A percentile compares a stretch with the other conserved stretches of the same genome.
phyloP scores from a whole-genome alignment of 495 filamentous ascomycete species.

The Chaetomium tenue region DNA sequence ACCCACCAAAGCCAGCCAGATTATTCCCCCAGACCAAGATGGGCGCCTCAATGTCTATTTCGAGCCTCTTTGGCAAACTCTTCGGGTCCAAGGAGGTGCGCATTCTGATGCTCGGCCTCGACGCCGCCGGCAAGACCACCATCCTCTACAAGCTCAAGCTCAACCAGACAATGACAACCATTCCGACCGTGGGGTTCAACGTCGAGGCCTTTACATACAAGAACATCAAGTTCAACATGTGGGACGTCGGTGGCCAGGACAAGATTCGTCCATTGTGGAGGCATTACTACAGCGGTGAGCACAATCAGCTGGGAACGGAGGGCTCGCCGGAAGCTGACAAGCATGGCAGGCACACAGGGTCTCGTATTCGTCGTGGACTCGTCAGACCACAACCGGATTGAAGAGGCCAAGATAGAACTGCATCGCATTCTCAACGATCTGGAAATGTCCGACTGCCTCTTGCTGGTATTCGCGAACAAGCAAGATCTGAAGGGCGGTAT shows the following conservation, averaged over 20 bases:
- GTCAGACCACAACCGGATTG: slow-evolving; percentile 78
- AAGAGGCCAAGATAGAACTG: slow-evolving; percentile 85
- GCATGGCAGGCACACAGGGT: slow-evolving; percentile 75
- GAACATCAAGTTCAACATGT: slow-evolving; percentile 99
- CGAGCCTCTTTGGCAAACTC: slow-evolving; percentile 71
- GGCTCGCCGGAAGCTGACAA: background rate
- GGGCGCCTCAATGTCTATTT: slow-evolving; percentile 31
- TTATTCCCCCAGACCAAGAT: slow-evolving; percentile 21
- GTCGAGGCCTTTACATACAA: slow-evolving; percentile 99
- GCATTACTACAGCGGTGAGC: slow-evolving; percentile 93
- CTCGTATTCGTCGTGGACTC: slow-evolving; percentile 98
- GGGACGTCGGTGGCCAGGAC: slow-evolving; percentile 99
- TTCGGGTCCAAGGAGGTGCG: slow-evolving; percentile 99
- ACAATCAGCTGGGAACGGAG: background rate
- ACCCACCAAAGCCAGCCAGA: slow-evolving; percentile 11
- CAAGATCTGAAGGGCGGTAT: slow-evolving; percentile 86
- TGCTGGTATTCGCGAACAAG: slow-evolving; percentile 98
- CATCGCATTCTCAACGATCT: slow-evolving; percentile 95
- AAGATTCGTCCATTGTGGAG: slow-evolving; percentile 98
- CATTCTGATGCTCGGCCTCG: slow-evolving; percentile 93
- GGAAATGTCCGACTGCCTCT: slow-evolving; percentile 94
- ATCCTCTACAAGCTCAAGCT: slow-evolving; percentile 99
- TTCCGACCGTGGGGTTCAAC: slow-evolving; percentile 98
- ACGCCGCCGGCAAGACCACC: slow-evolving; percentile 97
- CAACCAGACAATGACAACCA: slow-evolving; percentile 97